Evolutionary conservation across 148 eudicot species (phyloP).

Genomic region (Fallopia convolvulus): DNA sequence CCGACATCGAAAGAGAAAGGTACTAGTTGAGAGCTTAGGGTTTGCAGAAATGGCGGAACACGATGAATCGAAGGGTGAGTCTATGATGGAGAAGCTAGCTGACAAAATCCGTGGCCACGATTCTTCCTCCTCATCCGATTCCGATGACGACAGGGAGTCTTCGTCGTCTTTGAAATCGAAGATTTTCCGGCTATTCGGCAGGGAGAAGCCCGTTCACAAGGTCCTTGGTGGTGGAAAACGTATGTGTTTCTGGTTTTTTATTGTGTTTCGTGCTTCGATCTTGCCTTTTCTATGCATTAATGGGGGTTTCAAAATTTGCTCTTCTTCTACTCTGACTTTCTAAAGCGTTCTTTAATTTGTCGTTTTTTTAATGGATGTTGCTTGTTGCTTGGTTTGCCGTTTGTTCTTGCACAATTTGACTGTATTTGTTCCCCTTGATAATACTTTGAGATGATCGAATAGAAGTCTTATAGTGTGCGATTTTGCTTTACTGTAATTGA

Average conservation of each 20-base stretch:
- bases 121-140: conserved; percentile 45
- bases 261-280: conserved; percentile 5
- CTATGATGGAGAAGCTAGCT: conserved; percentile 38
- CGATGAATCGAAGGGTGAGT: conserved; percentile 32
- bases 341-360: background rate
- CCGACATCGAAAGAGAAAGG: background rate
- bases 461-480: background rate
- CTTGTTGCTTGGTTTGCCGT: background rate
- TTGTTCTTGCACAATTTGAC: background rate
- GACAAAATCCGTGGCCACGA: conserved; percentile 46
- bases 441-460: background rate
- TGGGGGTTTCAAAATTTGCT: background rate
- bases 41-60: conserved; percentile 44
- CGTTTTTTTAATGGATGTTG: background rate
- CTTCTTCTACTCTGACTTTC: background rate
- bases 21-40: conserved; percentile 18
- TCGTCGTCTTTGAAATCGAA: conserved; percentile 37
- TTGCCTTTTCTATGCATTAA: background rate
- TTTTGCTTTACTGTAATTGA: background rate
- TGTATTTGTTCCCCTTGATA: background rate
- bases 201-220: conserved; percentile 66
- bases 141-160: conserved; percentile 35
- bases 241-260: conserved; percentile 19
- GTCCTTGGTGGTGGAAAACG: conserved; percentile 86
- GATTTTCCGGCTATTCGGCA: conserved; percentile 48